These are phyloP conservation scores for Anthoceros angustus DNA, from an alignment of 225 moss, liverwort and hornwort species.

Conservation along the genomic window DNA sequence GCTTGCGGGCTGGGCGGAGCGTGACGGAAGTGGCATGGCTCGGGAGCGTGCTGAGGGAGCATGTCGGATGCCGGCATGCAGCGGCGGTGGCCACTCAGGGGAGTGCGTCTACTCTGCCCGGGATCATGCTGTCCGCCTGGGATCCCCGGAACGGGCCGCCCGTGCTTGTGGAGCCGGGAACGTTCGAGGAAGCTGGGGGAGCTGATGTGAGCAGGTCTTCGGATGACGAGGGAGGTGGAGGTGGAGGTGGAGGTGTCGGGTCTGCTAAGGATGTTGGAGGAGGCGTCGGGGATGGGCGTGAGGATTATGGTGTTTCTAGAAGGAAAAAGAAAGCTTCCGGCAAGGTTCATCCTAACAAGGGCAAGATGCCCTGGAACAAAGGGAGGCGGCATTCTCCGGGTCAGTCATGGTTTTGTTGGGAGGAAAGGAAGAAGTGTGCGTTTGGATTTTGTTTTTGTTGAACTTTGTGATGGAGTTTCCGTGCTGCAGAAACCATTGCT, in stretches of 20 bases:
- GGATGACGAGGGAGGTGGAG: too few species aligned
- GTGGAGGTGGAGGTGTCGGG: too few species aligned
- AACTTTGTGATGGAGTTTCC: neutral
- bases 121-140: neutral
- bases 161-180: neutral
- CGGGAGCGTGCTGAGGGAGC: neutral
- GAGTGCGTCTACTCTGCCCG: neutral
- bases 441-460: neutral
- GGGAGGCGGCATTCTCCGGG: neutral
- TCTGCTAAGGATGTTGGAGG: neutral
- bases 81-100: neutral
- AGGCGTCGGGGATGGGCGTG: neutral
- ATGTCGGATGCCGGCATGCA: neutral
- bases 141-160: neutral
- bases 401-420: neutral
- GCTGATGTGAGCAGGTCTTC: too few species aligned
- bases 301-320: neutral
- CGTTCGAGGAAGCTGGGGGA: neutral
- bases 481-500: neutral
- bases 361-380: slow-evolving; percentile 4
- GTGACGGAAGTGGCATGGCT: neutral
- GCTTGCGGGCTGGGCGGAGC: neutral
- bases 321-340: neutral
- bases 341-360: slow-evolving; percentile 1
- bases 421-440: neutral